Percentiles rank a stretch among this genome's conserved stretches.
Conservation (phyloP, 371 early-diverging fungal genomes). For the Mucor lusitanicus region DNA sequence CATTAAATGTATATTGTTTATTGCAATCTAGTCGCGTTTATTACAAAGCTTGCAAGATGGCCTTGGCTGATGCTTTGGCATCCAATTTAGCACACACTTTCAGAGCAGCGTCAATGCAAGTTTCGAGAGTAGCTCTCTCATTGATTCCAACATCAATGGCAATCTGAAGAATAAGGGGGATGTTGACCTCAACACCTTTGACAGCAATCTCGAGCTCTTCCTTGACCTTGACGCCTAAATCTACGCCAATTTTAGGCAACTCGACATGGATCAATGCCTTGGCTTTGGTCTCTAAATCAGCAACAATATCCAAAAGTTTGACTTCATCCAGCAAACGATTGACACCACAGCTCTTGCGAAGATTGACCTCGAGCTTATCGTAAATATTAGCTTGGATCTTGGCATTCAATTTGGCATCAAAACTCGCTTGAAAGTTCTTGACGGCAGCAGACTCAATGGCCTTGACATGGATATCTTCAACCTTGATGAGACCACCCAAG, state of each 20-base stretch:
- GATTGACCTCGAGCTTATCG: constrained; percentile 22
- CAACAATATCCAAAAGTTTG: constrained; percentile 23
- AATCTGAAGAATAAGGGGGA: constrained; percentile 15
- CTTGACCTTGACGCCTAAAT: constrained; percentile 16
- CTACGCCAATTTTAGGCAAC: constrained; percentile 25
- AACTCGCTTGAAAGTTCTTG: constrained; percentile 19
- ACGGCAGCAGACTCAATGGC: constrained; percentile 24
- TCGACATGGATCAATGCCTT: constrained; percentile 22
- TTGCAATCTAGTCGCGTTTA: background rate
- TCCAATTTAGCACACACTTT: constrained; percentile 18
- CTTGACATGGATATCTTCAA: constrained; percentile 19
- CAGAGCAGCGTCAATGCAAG: constrained; percentile 12
- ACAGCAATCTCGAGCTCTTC: constrained; percentile 20
- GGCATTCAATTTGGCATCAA: constrained; percentile 10
- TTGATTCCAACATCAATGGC: constrained; percentile 12
- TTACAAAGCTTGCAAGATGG: constrained; percentile 14
- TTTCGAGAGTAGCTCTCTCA: constrained; percentile 5
- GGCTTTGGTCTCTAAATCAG: constrained; percentile 24
- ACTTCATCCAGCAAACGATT: constrained; percentile 10
- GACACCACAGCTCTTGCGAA: constrained; percentile 14
- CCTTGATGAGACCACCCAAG: constrained; percentile 21
- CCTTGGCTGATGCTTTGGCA: constrained; percentile 12
- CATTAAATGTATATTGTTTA: no score
- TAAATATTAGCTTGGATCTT: constrained; percentile 25
- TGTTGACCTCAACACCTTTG: constrained; percentile 21